Evolutionary conservation across 768 basidiomycete genomes (phyloP).

Genomic region (Lepiota subincarnata): DNA sequence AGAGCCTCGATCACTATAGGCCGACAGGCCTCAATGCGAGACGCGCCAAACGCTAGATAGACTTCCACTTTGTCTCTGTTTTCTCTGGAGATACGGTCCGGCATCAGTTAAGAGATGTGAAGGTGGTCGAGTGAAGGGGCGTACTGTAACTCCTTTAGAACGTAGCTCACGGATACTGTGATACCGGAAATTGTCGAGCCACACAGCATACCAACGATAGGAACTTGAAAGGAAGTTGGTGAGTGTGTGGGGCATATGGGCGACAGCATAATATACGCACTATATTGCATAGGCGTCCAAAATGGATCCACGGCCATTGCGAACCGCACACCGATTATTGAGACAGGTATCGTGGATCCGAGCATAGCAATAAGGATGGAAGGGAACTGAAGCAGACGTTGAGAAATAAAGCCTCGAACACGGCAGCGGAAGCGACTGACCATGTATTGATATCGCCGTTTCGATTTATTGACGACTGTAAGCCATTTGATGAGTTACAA

Average conservation of each 20-base stretch:
- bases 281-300: slow-evolving; percentile 81
- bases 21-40: slow-evolving; percentile 76
- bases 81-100: slow-evolving; percentile 41
- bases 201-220: slow-evolving; percentile 83
- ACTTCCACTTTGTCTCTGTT: slow-evolving; percentile 84
- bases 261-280: slow-evolving; percentile 33
- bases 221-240: slow-evolving; percentile 42
- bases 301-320: slow-evolving; percentile 77
- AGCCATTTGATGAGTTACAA: neutral
- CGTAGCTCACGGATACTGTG: slow-evolving; percentile 62
- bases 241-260: neutral
- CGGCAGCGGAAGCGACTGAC: slow-evolving; percentile 28
- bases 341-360: slow-evolving; percentile 74
- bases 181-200: slow-evolving; percentile 76
- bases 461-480: slow-evolving; percentile 74
- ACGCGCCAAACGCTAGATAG: slow-evolving; percentile 82
- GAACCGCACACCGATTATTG: slow-evolving; percentile 68
- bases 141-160: slow-evolving; percentile 75
- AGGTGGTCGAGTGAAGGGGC: slow-evolving; percentile 19
- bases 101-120: neutral
- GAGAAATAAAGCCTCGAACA: neutral
- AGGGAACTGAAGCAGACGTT: slow-evolving; percentile 44
- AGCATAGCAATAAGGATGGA: slow-evolving; percentile 66
- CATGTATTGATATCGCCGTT: slow-evolving; percentile 71
- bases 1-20: slow-evolving; percentile 78